Conservation (phyloP, 2,329 filamentous ascomycete genomes). For the Xylaria sp. region DNA sequence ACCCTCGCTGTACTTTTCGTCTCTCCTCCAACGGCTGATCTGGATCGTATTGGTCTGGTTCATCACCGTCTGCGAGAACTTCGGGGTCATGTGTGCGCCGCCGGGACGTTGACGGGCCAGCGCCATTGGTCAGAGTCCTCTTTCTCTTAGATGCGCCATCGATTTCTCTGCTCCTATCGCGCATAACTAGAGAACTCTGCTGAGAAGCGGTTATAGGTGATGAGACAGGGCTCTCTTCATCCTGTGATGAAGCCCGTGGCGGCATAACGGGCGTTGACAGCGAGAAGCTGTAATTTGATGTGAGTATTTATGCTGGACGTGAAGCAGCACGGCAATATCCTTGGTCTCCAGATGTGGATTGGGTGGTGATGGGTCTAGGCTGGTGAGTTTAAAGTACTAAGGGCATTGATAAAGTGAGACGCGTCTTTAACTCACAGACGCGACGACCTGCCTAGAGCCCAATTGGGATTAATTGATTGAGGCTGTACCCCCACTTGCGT, state of each 20-base stretch:
- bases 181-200: slow-evolving; percentile 46
- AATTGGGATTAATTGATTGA: slow-evolving; percentile 25
- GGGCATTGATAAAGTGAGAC: slow-evolving; percentile 25
- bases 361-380: neutral
- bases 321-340: neutral
- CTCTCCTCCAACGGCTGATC: slow-evolving; percentile 82
- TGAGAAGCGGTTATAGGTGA: slow-evolving; percentile 36
- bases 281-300: neutral
- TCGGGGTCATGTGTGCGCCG: slow-evolving; percentile 48
- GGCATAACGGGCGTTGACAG: slow-evolving; percentile 37
- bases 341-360: neutral
- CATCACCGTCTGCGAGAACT: slow-evolving; percentile 34
- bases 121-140: slow-evolving; percentile 46
- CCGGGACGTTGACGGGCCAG: slow-evolving; percentile 44
- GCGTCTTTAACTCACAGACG: slow-evolving; percentile 35
- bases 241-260: slow-evolving; percentile 40
- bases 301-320: neutral
- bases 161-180: slow-evolving; percentile 46
- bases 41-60: slow-evolving; percentile 75
- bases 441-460: slow-evolving; percentile 15
- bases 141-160: slow-evolving; percentile 48
- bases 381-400: neutral
- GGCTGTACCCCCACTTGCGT: neutral
- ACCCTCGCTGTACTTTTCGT: slow-evolving; percentile 73
- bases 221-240: slow-evolving; percentile 40